These are phyloP conservation scores for Schwanniomyces vanrijiae DNA, from an alignment of 805 yeast genomes.

Conservation along the genomic window DNA sequence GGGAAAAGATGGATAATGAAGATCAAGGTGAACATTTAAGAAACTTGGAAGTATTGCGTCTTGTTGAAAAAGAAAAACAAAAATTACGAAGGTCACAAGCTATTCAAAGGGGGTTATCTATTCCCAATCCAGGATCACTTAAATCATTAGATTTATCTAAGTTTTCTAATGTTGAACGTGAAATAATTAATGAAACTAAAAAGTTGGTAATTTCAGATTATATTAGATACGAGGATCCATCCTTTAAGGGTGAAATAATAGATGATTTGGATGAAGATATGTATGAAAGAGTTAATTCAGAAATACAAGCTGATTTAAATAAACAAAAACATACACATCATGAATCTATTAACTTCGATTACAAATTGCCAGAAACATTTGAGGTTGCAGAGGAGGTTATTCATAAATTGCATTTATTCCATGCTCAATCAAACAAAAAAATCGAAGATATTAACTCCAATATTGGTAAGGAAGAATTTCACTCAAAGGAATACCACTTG, in stretches of 20 bases:
- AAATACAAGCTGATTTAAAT: slow-evolving; percentile 11
- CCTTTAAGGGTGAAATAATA: slow-evolving; percentile 13
- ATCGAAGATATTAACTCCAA: slow-evolving; percentile 1
- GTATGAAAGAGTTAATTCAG: slow-evolving; percentile 15
- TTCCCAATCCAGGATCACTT: slow-evolving; percentile 33
- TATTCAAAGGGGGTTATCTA: slow-evolving; percentile 43
- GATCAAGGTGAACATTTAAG: slow-evolving; percentile 26
- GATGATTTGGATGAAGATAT: slow-evolving; percentile 33
- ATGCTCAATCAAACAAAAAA: slow-evolving; percentile 1
- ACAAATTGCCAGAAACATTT: slow-evolving; percentile 12
- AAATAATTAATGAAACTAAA: slow-evolving; percentile 30
- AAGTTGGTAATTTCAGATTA: slow-evolving; percentile 44
- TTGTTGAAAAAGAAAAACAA: slow-evolving; percentile 27
- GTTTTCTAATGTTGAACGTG: slow-evolving; percentile 10
- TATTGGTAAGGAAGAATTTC: slow-evolving; percentile 3
- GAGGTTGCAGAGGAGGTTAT: slow-evolving; percentile 16
- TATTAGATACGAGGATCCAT: slow-evolving; percentile 24
- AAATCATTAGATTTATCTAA: neutral
- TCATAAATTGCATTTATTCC: slow-evolving; percentile 16
- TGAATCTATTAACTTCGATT: neutral
- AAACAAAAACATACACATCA: neutral
- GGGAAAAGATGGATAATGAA: slow-evolving; percentile 26
- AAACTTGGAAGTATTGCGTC: slow-evolving; percentile 20
- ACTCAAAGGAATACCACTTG: slow-evolving; percentile 4
- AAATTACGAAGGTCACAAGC: slow-evolving; percentile 46